phyloP scores from a whole-genome alignment of 257 asterid genomes.

The Parsonsia alboflavescens region DNA sequence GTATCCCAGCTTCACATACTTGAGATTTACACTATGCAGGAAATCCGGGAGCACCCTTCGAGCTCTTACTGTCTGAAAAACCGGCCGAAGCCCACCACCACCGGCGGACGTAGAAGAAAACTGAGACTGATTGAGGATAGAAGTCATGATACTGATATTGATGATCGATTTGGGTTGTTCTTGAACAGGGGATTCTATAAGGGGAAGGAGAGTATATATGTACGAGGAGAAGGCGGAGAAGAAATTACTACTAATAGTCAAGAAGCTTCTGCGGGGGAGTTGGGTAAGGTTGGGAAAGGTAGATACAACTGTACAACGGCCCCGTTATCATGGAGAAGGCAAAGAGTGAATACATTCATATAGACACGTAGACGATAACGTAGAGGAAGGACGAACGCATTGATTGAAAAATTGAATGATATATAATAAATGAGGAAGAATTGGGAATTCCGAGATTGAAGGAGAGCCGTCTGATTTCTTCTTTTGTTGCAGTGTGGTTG shows the following conservation, averaged over 20 bases:
- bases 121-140: background rate
- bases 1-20: conserved; percentile 31
- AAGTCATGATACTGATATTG: background rate
- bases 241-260: too few species aligned
- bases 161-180: background rate
- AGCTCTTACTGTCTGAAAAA: background rate
- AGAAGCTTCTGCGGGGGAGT: background rate
- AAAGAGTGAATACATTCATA: background rate
- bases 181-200: background rate
- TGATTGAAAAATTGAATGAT: background rate
- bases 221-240: background rate
- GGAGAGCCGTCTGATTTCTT: background rate
- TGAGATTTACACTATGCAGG: conserved; percentile 18
- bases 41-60: conserved; percentile 15
- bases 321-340: background rate
- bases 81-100: background rate
- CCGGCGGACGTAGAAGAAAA: background rate
- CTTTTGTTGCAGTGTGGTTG: too few species aligned
- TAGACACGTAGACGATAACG: conserved; percentile 1
- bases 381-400: background rate
- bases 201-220: background rate
- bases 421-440: background rate
- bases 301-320: conserved; percentile 26
- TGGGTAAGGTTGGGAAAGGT: conserved; percentile 24
- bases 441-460: background rate